Evolutionary conservation across 2,329 filamentous ascomycete genomes (phyloP), one percentile per base, ranked within the genome.

Genomic region (Colletotrichum horii): DNA sequence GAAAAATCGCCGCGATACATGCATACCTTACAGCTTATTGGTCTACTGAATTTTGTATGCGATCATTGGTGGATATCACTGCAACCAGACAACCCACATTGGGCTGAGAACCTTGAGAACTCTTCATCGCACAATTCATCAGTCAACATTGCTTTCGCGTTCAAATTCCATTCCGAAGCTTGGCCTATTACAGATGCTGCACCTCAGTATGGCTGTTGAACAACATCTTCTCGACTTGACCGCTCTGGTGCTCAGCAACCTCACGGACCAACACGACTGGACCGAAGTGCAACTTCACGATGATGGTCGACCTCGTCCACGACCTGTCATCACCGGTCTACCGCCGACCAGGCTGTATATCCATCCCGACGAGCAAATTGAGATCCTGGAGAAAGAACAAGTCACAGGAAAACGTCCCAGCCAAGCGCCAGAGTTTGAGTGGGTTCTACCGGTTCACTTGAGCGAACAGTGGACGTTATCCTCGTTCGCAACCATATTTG

Each of bases 321-420:
- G 94, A 24, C 91, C 92, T 8, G 83, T 96, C 68, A 88, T 97
- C 72, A 93, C 91, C 26, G 95, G 95, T 30, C 85, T 96, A 5
- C 94, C 95, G 3, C 94, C 94, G 1, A 89, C 90, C 60, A 90
- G 93, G 61, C 88, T 96, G 56, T 96, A 97, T 83, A 88, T 94
- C 67, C 94, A 97, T 81, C 94, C 95, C 3, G 95, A 97, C 82
- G 94, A 96, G 84, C 95, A 96, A 84, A 92, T 95, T 78, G 92
- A 91, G 78, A 89, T 94, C 71, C 87, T 96, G 71, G 92, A 93
- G 78, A 87, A 89, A 34, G 91, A 92, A 77, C 87, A 88, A 77
- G 83, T 85, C 15, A 85, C 85, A 2, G 87, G 87, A 16, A 83
- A 87, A 71, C 83, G 83, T 58, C 84, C 90, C 19, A 80, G 82